These are phyloP conservation scores for Penicillium sp. DNA, from an alignment of 2,329 filamentous ascomycete genomes.

Conservation along the genomic window DNA sequence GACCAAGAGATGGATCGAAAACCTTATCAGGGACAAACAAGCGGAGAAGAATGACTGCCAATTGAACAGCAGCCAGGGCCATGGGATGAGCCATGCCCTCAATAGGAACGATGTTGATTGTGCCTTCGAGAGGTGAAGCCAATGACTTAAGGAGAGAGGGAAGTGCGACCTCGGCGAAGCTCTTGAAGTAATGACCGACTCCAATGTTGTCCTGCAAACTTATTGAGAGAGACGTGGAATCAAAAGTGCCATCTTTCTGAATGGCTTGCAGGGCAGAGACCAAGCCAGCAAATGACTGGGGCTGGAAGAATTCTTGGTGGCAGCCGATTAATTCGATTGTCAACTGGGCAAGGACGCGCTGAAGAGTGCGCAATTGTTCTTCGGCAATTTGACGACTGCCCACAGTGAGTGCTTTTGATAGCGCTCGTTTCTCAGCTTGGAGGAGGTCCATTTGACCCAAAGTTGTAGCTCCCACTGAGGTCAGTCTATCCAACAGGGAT, in stretches of 20 bases:
- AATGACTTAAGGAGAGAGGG: slow-evolving; percentile 31
- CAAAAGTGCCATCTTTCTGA: slow-evolving; percentile 21
- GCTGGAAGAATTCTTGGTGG: slow-evolving; percentile 37
- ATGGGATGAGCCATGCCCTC: slow-evolving; percentile 36
- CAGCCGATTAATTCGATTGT: slow-evolving; percentile 35
- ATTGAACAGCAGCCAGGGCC: slow-evolving; percentile 70
- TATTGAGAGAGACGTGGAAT: slow-evolving; percentile 14
- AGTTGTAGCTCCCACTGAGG: slow-evolving; percentile 53
- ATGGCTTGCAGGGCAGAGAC: slow-evolving; percentile 25
- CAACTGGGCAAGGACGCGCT: slow-evolving; percentile 46
- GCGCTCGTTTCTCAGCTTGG: slow-evolving; percentile 63
- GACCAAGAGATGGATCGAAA: slow-evolving; percentile 73
- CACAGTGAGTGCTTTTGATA: slow-evolving; percentile 57
- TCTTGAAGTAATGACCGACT: slow-evolving; percentile 38
- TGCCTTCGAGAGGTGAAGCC: not conserved
- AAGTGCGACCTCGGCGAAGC: slow-evolving; percentile 31
- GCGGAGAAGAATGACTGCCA: slow-evolving; percentile 71
- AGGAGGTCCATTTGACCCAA: slow-evolving; percentile 64
- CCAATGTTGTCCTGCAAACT: slow-evolving; percentile 22
- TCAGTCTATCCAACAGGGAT: slow-evolving; percentile 58
- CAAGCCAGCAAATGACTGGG: slow-evolving; percentile 26
- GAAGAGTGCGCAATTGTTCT: slow-evolving; percentile 54
- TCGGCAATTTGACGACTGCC: slow-evolving; percentile 53
- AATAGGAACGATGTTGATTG: slow-evolving; percentile 5
- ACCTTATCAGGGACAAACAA: slow-evolving; percentile 84